These are phyloP conservation scores for Hypoxylon sp. DNA, from an alignment of 2,329 filamentous ascomycete species.

Conservation along the genomic window DNA sequence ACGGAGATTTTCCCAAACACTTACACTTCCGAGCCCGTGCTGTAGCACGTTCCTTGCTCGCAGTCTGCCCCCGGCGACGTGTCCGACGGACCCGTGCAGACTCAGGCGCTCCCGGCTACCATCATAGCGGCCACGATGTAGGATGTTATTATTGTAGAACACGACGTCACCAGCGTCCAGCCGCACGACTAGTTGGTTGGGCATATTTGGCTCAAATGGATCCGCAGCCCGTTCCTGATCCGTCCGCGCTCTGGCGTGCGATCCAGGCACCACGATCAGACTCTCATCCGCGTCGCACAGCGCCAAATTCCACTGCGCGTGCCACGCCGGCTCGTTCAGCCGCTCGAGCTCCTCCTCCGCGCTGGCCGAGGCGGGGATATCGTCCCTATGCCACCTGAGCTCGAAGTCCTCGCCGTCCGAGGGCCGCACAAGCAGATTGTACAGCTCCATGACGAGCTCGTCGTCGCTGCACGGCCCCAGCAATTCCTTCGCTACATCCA, in stretches of 20 bases:
- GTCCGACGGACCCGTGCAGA: constrained; percentile 79
- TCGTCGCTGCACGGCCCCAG: constrained; percentile 61
- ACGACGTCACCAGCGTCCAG: constrained; percentile 82
- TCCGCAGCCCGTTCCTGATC: constrained; percentile 76
- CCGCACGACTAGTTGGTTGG: constrained; percentile 75
- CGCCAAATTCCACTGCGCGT: constrained; percentile 91
- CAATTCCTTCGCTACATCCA: constrained; percentile 75
- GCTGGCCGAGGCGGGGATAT: constrained; percentile 77
- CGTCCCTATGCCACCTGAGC: constrained; percentile 88
- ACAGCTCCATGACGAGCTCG: constrained; percentile 84
- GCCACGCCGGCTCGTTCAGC: constrained; percentile 71
- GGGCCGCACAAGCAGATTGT: constrained; percentile 86
- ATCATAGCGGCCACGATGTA: constrained; percentile 79
- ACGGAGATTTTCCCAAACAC: not conserved
- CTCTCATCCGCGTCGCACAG: constrained; percentile 78
- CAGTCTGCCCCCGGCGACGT: constrained; percentile 66
- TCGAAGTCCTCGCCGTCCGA: constrained; percentile 78
- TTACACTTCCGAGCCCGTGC: constrained; percentile 73
- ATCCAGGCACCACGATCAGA: constrained; percentile 82
- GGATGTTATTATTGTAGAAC: constrained; percentile 92
- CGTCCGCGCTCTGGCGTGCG: constrained; percentile 79
- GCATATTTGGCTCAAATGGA: constrained; percentile 73
- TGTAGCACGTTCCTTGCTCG: constrained; percentile 81
- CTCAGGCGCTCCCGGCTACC: constrained; percentile 74
- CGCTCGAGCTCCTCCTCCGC: constrained; percentile 76